Evolutionary conservation across 225 moss, liverwort and hornwort genomes (phyloP).

Genomic region (Sphagnum tenellum): DNA sequence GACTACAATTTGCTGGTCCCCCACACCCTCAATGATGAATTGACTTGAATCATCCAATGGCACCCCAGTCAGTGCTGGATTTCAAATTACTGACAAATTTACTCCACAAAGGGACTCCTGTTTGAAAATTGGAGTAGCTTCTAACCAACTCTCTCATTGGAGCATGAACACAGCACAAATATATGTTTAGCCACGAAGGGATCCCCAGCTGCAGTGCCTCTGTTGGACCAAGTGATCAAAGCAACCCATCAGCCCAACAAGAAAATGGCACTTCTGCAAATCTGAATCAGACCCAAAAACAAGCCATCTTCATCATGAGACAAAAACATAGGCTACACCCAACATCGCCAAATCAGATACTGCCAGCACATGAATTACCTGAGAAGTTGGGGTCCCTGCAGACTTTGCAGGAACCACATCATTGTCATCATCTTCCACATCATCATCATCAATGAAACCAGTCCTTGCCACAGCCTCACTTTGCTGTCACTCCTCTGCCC

Average conservation of each 20-base stretch:
- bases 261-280: neutral
- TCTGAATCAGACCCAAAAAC: neutral
- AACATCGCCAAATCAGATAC: neutral
- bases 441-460: conserved; percentile 45
- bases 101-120: too few species aligned
- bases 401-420: conserved; percentile 23
- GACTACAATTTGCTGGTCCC: too few species aligned
- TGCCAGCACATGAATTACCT: conserved; percentile 15
- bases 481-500: conserved; percentile 24
- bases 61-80: too few species aligned
- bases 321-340: neutral
- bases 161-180: too few species aligned
- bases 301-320: neutral
- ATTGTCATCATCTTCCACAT: conserved; percentile 29
- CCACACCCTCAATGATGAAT: too few species aligned
- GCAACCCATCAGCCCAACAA: neutral
- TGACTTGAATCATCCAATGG: too few species aligned
- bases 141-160: too few species aligned
- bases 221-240: conserved; percentile 15
- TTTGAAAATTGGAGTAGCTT: too few species aligned
- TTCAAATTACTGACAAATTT: too few species aligned
- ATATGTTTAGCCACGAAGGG: conserved; percentile 15
- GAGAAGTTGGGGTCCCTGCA: conserved; percentile 28
- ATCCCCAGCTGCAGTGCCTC: conserved; percentile 47
- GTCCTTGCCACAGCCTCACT: conserved; percentile 31